Conservation (phyloP, 225 moss, liverwort and hornwort genomes). For the Climacium dendroides region DNA sequence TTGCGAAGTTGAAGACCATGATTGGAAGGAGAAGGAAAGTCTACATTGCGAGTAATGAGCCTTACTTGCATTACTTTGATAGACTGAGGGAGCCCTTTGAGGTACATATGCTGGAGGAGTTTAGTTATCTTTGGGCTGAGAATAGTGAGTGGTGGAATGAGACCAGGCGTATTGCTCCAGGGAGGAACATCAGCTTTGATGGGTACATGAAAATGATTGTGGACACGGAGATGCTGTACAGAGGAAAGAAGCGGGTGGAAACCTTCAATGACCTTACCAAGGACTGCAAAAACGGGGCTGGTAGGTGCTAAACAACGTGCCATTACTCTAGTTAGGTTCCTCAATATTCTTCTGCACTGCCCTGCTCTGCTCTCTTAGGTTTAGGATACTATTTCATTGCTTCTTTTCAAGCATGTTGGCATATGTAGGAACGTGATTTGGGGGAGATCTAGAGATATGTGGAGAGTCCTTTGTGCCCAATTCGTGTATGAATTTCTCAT, state of each 20-base stretch:
- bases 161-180: slow-evolving; percentile 34
- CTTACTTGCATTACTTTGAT: slow-evolving; percentile 54
- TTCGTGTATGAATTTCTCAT: not conserved
- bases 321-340: not conserved
- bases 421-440: not conserved
- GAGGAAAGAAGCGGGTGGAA: slow-evolving; percentile 59
- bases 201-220: slow-evolving; percentile 77
- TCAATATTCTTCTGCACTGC: not conserved
- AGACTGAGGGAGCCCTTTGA: slow-evolving; percentile 58
- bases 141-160: slow-evolving; percentile 65
- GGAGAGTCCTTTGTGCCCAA: not conserved
- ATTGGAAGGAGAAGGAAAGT: slow-evolving; percentile 48
- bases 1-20: slow-evolving; percentile 42
- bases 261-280: slow-evolving; percentile 80
- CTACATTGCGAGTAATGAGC: slow-evolving; percentile 83
- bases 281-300: slow-evolving; percentile 70
- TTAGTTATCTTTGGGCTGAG: slow-evolving; percentile 54
- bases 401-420: not conserved
- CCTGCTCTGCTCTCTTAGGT: not conserved
- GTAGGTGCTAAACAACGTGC: slow-evolving; percentile 5
- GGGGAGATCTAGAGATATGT: not conserved
- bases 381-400: not conserved
- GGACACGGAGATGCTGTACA: slow-evolving; percentile 79
- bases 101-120: slow-evolving; percentile 59
- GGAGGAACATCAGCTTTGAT: slow-evolving; percentile 48